Percentiles rank a stretch among this genome's conserved stretches.
Evolutionary conservation across 1,284 basidiomycete genomes (phyloP).

Genomic region (Heterobasidion occidentale): DNA sequence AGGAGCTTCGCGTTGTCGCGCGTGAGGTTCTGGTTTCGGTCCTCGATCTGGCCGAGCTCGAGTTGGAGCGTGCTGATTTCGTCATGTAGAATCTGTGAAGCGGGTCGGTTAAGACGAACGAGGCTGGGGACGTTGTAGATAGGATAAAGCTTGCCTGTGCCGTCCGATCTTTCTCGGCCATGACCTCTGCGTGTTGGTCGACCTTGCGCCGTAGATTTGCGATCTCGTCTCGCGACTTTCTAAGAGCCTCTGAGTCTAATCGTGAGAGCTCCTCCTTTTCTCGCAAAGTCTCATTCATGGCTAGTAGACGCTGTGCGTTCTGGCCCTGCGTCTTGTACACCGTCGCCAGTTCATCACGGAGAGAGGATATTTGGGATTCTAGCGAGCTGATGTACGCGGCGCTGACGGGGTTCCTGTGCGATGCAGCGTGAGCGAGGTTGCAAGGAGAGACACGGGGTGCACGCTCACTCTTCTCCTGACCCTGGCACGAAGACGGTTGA

Average conservation of each 20-base stretch:
- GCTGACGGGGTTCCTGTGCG: constrained; percentile 68
- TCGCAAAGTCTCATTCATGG: constrained; percentile 90
- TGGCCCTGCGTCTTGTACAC: constrained; percentile 96
- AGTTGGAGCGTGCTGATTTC: constrained; percentile 87
- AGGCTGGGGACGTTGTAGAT: background rate
- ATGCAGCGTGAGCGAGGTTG: constrained; percentile 9
- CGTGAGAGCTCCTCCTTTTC: constrained; percentile 84
- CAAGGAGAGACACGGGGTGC: background rate
- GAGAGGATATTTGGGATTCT: constrained; percentile 85
- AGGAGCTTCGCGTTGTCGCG: constrained; percentile 93
- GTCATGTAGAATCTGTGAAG: constrained; percentile 79
- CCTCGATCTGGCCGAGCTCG: constrained; percentile 84
- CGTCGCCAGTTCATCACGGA: constrained; percentile 85
- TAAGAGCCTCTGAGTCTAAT: constrained; percentile 68
- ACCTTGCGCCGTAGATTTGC: constrained; percentile 64
- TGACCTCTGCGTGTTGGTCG: constrained; percentile 78
- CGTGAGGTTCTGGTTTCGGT: constrained; percentile 77
- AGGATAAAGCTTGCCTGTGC: constrained; percentile 53
- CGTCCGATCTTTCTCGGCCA: constrained; percentile 83
- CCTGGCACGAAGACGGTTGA: constrained; percentile 58
- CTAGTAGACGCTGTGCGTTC: constrained; percentile 86
- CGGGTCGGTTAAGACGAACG: background rate
- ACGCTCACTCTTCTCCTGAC: constrained; percentile 64
- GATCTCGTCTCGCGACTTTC: constrained; percentile 69
- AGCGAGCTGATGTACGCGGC: constrained; percentile 85